These are phyloP conservation scores for Breviolum minutum DNA, from an alignment of 73 alveolate species.

Conservation along the genomic window DNA sequence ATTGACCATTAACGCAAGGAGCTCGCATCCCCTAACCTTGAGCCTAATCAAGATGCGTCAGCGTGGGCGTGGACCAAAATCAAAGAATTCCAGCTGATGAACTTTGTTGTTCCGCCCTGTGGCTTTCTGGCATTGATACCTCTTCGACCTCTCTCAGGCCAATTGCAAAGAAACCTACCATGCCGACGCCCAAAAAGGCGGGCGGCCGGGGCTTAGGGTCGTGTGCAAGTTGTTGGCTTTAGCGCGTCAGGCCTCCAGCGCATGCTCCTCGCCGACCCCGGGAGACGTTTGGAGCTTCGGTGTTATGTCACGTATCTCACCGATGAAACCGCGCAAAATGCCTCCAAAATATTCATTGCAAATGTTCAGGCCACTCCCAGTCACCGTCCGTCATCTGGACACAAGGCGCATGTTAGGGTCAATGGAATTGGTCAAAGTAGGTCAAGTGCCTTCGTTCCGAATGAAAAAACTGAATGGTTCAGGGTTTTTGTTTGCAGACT, in stretches of 20 bases:
- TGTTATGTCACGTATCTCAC: too few relatives aligned
- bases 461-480: background rate
- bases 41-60: too few relatives aligned
- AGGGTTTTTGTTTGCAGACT: background rate
- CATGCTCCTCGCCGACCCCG: constrained; percentile 70
- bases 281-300: constrained; percentile 12
- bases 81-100: too few relatives aligned
- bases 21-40: too few relatives aligned
- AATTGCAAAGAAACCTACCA: constrained; percentile 20
- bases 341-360: too few relatives aligned
- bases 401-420: background rate
- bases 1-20: too few relatives aligned
- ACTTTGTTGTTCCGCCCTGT: too few relatives aligned
- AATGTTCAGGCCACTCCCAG: constrained; percentile 51
- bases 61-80: too few relatives aligned
- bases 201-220: too few relatives aligned
- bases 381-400: constrained; percentile 68
- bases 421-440: too few relatives aligned
- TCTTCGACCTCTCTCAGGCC: constrained; percentile 1
- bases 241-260: constrained; percentile 56
- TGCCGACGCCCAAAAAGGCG: constrained; percentile 55
- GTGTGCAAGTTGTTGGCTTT: background rate
- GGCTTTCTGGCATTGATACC: background rate
- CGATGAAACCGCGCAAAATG: too few relatives aligned
- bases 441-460: too few relatives aligned